These are phyloP conservation scores for Gremmenia infestans DNA, from an alignment of 2,329 filamentous ascomycete genomes.

Conservation along the genomic window DNA sequence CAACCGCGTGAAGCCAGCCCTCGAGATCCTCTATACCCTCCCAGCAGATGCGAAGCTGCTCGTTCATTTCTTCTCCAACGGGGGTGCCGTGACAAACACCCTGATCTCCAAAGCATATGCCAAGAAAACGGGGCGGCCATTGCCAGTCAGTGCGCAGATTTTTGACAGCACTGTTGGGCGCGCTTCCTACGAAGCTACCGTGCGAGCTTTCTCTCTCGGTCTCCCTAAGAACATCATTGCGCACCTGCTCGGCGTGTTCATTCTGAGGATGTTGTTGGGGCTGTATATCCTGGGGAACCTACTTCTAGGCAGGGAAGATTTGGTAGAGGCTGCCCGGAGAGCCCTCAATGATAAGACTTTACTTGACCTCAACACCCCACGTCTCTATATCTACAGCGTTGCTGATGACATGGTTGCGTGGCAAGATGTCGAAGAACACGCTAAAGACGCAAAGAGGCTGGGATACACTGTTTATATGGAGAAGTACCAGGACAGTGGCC, in stretches of 20 bases:
- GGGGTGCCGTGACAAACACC: constrained; percentile 37
- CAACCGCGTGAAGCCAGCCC: constrained; percentile 36
- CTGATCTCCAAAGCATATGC: constrained; percentile 36
- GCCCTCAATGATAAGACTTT: constrained; percentile 20
- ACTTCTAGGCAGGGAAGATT: constrained; percentile 9
- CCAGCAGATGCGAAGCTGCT: constrained; percentile 26
- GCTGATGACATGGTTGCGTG: constrained; percentile 24
- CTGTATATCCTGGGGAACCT: constrained; percentile 3
- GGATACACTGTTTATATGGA: constrained; percentile 18
- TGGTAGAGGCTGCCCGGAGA: constrained; percentile 11
- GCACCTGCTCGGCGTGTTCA: constrained; percentile 3
- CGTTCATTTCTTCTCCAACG: constrained; percentile 47
- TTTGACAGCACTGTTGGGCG: constrained; percentile 42
- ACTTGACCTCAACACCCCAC: constrained; percentile 12
- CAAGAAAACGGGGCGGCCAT: constrained; percentile 27
- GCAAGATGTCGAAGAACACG: constrained; percentile 26
- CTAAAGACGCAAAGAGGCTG: constrained; percentile 16
- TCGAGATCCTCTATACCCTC: constrained; percentile 31
- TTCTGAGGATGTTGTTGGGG: constrained; percentile 10
- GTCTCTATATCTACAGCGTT: constrained; percentile 27
- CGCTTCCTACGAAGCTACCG: constrained; percentile 13
- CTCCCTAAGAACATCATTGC: constrained; percentile 24
- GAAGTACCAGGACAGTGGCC: constrained; percentile 19
- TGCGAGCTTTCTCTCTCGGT: constrained; percentile 21
- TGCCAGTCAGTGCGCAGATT: constrained; percentile 37